A percentile compares a stretch with the other conserved stretches of the same genome.
Evolutionary conservation across 2,329 filamentous ascomycete genomes (phyloP).

Genomic region (Fragosphaeria purpurea): DNA sequence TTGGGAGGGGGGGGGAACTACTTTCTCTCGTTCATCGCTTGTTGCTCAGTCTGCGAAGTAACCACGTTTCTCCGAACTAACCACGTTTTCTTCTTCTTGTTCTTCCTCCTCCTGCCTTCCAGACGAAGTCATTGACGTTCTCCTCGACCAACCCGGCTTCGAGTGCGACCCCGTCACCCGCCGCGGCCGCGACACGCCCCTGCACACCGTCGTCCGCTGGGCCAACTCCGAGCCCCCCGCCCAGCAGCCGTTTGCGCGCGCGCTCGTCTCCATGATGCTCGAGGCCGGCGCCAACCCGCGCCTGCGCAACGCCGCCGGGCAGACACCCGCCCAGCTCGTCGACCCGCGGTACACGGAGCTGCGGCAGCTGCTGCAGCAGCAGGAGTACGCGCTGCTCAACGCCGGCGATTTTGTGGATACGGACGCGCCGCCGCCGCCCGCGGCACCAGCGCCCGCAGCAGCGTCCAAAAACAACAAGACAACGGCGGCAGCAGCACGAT

Average conservation of each 20-base stretch:
- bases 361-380: conserved; percentile 54
- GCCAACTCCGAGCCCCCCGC: conserved; percentile 57
- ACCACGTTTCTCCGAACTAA: neutral
- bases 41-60: neutral
- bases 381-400: conserved; percentile 55
- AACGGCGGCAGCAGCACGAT: conserved; percentile 3
- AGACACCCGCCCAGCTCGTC: conserved; percentile 61
- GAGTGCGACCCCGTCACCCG: conserved; percentile 73
- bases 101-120: neutral
- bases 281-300: conserved; percentile 60
- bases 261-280: conserved; percentile 68
- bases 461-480: neutral
- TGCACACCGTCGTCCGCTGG: conserved; percentile 71
- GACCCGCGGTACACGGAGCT: conserved; percentile 60
- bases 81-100: neutral
- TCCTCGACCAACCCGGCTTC: conserved; percentile 74
- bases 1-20: neutral
- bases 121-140: conserved; percentile 73
- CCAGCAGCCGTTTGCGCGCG: conserved; percentile 54
- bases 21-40: neutral
- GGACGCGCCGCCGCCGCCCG: conserved; percentile 13
- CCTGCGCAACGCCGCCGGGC: conserved; percentile 58
- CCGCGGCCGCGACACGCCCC: conserved; percentile 63
- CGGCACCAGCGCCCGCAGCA: neutral
- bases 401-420: conserved; percentile 45